phyloP scores from a whole-genome alignment of 2,329 filamentous ascomycete genomes.

The Botrytis porri region DNA sequence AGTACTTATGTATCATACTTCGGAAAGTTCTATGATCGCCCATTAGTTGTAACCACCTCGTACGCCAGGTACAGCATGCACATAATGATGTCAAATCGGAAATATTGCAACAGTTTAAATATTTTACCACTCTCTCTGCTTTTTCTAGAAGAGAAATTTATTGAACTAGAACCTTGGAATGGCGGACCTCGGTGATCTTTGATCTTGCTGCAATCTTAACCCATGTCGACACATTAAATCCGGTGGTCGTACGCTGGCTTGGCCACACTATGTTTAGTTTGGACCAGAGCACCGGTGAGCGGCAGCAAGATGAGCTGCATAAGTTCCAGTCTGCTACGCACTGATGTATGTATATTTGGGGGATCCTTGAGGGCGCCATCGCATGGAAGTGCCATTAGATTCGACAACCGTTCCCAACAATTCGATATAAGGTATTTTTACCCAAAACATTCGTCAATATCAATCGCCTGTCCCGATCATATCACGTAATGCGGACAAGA shows the following conservation, averaged over 20 bases:
- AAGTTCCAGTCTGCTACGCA: conserved; percentile 30
- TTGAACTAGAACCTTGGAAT: conserved; percentile 15
- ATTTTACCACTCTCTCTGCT: neutral
- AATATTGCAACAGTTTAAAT: conserved; percentile 9
- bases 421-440: conserved; percentile 5
- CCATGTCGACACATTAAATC: conserved; percentile 16
- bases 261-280: conserved; percentile 21
- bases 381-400: conserved; percentile 24
- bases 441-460: conserved; percentile 10
- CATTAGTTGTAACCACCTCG: conserved; percentile 7
- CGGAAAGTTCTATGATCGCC: conserved; percentile 13
- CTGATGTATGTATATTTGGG: conserved; percentile 28
- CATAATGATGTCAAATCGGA: conserved; percentile 15
- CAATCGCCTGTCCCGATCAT: conserved; percentile 10
- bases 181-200: conserved; percentile 19
- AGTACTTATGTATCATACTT: neutral
- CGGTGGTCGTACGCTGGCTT: conserved; percentile 21
- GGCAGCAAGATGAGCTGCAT: conserved; percentile 39
- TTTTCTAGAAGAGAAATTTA: conserved; percentile 19
- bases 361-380: conserved; percentile 25
- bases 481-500: conserved; percentile 27
- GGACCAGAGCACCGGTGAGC: conserved; percentile 32
- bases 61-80: conserved; percentile 14
- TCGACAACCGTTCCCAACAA: conserved; percentile 9
- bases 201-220: conserved; percentile 13